phyloP scores from a whole-genome alignment of 495 filamentous ascomycete species.

The Paragyromitra xinjiangensis region DNA sequence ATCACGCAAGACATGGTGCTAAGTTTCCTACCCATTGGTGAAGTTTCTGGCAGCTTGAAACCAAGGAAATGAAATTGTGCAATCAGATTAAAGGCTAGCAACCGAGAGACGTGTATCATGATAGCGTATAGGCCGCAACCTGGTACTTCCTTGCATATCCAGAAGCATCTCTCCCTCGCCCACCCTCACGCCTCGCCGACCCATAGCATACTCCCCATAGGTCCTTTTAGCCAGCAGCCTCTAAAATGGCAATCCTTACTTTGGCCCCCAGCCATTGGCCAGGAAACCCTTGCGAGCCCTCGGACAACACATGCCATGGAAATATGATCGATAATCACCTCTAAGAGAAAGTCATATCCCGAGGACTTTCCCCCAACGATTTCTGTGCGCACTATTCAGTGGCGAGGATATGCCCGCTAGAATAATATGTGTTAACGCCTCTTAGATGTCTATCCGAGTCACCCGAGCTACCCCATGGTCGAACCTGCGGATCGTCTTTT shows the following conservation, averaged over 20 bases:
- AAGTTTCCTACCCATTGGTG: not conserved
- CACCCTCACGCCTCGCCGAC: not conserved
- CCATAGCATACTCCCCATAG: not conserved
- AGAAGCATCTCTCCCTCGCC: not conserved
- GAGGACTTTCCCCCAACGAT: not conserved
- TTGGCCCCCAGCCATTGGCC: not conserved
- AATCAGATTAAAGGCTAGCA: not conserved
- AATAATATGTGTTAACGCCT: not conserved
- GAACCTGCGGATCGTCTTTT: no score
- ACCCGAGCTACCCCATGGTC: no score
- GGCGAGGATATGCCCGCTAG: not conserved
- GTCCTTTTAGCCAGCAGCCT: not conserved
- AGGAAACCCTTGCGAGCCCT: not conserved
- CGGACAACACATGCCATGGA: not conserved
- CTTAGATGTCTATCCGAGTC: no score
- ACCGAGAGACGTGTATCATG: not conserved
- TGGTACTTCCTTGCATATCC: not conserved
- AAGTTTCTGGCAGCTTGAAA: not conserved
- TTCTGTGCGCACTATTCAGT: no score
- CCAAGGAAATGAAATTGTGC: not conserved
- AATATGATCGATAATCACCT: not conserved
- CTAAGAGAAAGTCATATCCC: not conserved
- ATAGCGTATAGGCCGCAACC: not conserved
- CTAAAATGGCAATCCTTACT: not conserved
- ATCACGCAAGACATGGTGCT: not conserved